Base-by-base conservation (phyloP, 2,329 filamentous ascomycete genomes). In the Mycogone perniciosa region DNA sequence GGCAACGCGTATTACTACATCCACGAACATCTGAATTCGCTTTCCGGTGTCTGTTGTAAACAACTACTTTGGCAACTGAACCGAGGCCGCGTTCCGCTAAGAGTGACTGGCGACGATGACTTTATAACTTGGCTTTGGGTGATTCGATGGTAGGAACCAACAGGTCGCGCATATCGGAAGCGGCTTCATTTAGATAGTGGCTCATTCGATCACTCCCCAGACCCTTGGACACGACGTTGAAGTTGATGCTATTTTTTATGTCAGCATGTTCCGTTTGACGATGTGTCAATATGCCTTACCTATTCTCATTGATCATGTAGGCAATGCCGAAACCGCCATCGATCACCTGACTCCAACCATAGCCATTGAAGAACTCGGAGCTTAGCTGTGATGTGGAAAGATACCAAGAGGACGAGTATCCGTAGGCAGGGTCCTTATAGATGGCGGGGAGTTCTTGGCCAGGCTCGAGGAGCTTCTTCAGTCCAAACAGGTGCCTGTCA, bases 281-380 rank as follows among this genome's bases (percentile, higher is more conserved):
- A 13, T 38, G 42, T 38, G 30, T 29, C 4, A 34, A 31, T 40
- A 31, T 8, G 13, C 37, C 50, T 69, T 66, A 89, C 86, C 83
- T 91, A 71, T 96, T 95, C 78, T 97, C 92, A 67, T 99, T 99
- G 69, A 99, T 97, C 93, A 99, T 99, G 69, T 99, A 99, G 37
- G 93, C 93, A 65, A 99, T 95, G 58, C 93, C 93, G 72, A 93
- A 99, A 31, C 93, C 93, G 54, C 86, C 88, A 64, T 97, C 91
- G 50, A 97, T 87, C 47, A 99, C 93, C 75, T 99, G 92, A 66
- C 88, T 93, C 93, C 93, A 99, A 42, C 93, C 93, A 71, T 99
- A 99, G 27, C 95, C 93, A 68, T 99, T 99, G 73, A 97, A 99
- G 77, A 88, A 96, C 75, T 99, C 95, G 33, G 86, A 91, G 71